Evolutionary conservation across 352 stramenopile genomes (phyloP).

Genomic region (Phytophthora pistaciae): DNA sequence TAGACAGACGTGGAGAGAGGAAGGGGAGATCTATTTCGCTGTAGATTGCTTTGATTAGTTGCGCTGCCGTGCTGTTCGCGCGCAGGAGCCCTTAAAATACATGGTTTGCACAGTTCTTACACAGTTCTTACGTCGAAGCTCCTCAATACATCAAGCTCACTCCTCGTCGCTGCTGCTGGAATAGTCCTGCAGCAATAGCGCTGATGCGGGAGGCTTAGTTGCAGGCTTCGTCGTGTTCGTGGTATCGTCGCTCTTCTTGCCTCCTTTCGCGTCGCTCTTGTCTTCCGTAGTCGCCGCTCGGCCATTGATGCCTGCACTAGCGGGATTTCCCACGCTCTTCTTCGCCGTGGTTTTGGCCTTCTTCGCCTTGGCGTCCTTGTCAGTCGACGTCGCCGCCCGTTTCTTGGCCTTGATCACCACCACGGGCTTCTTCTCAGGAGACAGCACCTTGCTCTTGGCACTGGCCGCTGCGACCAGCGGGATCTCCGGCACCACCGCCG

Average conservation of each 20-base stretch:
- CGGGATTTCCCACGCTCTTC: not conserved
- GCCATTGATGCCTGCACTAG: not conserved
- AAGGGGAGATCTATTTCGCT: slow-evolving; percentile 22
- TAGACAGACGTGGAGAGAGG: slow-evolving; percentile 8
- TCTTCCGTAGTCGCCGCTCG: not conserved
- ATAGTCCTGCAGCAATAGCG: slow-evolving; percentile 57
- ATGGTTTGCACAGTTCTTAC: slow-evolving; percentile 27
- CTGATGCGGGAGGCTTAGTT: not conserved
- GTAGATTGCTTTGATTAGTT: slow-evolving; percentile 42
- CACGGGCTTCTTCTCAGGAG: slow-evolving; percentile 24
- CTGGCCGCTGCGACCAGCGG: slow-evolving; percentile 14
- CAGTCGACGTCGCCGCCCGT: slow-evolving; percentile 16
- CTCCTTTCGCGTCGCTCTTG: not conserved
- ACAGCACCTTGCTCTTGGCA: slow-evolving; percentile 14
- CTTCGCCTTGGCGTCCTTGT: slow-evolving; percentile 30
- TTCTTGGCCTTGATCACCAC: slow-evolving; percentile 74
- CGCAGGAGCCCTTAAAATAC: slow-evolving; percentile 24
- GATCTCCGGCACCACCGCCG: slow-evolving; percentile 13
- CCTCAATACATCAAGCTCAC: not conserved
- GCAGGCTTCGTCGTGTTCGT: not conserved
- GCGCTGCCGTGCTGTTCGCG: slow-evolving; percentile 16
- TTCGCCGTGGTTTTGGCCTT: slow-evolving; percentile 19
- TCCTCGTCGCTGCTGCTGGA: slow-evolving; percentile 61
- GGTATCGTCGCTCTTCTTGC: not conserved
- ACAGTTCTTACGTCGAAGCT: slow-evolving; percentile 1